These are phyloP conservation scores for Russula lepida DNA, from an alignment of 768 basidiomycete genomes.

Conservation along the genomic window DNA sequence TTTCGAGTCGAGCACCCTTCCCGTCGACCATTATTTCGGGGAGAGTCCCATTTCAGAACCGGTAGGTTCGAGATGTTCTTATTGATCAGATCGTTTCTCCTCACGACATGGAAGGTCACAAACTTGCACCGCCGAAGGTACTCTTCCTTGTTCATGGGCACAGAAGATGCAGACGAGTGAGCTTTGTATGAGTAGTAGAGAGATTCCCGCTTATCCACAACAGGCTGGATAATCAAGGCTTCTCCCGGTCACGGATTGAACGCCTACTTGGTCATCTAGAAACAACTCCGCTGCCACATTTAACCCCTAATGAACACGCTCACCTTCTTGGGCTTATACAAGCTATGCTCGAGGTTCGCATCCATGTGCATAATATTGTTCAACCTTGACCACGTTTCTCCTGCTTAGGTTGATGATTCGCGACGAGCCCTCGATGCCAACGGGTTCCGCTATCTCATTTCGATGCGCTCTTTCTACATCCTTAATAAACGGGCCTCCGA, in stretches of 20 bases:
- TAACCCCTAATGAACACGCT: constrained; percentile 74
- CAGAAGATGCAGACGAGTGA: constrained; percentile 40
- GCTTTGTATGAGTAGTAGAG: constrained; percentile 18
- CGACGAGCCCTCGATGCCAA: constrained; percentile 85
- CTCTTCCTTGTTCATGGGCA: constrained; percentile 45
- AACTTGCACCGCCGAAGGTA: constrained; percentile 33
- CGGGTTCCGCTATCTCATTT: constrained; percentile 87
- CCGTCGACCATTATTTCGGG: constrained; percentile 49
- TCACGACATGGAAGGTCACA: constrained; percentile 9
- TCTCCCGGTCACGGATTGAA: constrained; percentile 52
- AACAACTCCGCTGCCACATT: constrained; percentile 51
- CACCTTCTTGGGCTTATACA: constrained; percentile 80
- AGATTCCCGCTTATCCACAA: constrained; percentile 1
- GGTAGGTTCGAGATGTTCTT: constrained; percentile 1
- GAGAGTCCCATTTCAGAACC: constrained; percentile 28
- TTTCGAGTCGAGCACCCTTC: constrained; percentile 40
- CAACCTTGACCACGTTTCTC: neutral
- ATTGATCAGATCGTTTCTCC: neutral
- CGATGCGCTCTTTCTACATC: constrained; percentile 87
- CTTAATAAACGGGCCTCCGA: constrained; percentile 57
- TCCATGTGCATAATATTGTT: neutral
- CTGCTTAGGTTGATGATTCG: constrained; percentile 74
- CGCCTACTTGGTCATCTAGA: constrained; percentile 60
- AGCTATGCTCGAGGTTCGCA: constrained; percentile 74
- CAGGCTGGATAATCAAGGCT: constrained; percentile 44